Base-by-base conservation (phyloP, 257 asterid species). In the Solanum pinnatisectum region DNA sequence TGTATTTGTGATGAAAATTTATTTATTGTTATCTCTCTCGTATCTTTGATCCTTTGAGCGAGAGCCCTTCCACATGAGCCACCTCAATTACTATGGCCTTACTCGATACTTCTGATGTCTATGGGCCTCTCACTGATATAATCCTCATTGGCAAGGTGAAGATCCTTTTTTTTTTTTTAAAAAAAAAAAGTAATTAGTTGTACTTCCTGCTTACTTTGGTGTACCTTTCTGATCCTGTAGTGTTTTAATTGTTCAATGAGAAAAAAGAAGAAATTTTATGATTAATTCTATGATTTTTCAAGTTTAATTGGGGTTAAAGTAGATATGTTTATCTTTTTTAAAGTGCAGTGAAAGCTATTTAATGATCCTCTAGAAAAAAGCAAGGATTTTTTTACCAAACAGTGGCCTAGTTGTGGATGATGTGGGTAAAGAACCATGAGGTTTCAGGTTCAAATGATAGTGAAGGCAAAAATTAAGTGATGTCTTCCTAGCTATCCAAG, bases 71-170 rank as follows among this genome's bases (percentile, higher is more conserved):
- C 70, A 60, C 70, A 9, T 14, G 2, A 23, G 30, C 0, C 13
- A 2, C 12, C 32, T 44, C 1, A 44, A 10, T 10, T 44, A 1
- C 14, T 44, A 11, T 4, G 4, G 89, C 92, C 37, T 87, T 88
- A 13, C 85, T 89, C 3, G 91, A 91, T 12, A 91, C 93, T 52
- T 78, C 92, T 72, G 92, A 91, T 22, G 49, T 71, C 59, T 89
- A 91, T 1, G 68, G 13, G 1, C 11, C 11, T 10, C 85, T 88
- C 78, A 84, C 82, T 39, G 87, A 89, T 76, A 90, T 88, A 46
- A 27, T 88, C 71, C 92, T 91, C 72, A 30, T 89, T 42, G 92
- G 92, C 13, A 88, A 91, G 88, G 93, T 86, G 25, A 72, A 0
- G 4, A 46, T 9, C 42, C 39, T 20, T 18, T 33, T 35, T 20